These are phyloP conservation scores for Gynostemma pentaphyllum DNA, from an alignment of 306 rosid species.

Conservation along the genomic window DNA sequence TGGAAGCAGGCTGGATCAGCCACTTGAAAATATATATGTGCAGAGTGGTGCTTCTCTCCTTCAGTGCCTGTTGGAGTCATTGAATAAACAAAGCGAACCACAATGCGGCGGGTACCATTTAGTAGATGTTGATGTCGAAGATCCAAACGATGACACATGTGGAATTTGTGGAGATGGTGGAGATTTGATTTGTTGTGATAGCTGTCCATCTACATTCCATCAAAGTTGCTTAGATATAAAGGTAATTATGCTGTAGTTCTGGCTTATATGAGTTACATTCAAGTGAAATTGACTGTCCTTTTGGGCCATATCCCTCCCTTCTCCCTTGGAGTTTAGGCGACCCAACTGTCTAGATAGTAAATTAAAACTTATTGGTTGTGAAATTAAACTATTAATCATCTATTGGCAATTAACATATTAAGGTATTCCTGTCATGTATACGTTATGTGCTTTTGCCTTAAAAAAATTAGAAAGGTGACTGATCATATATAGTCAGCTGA, in stretches of 20 bases:
- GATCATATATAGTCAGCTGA: not conserved
- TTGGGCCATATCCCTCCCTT: not conserved
- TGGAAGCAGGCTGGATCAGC: slow-evolving; percentile 39
- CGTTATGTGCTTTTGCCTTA: not conserved
- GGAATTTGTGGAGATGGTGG: slow-evolving; percentile 99
- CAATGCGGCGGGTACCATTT: slow-evolving; percentile 44
- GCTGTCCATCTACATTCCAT: slow-evolving; percentile 97
- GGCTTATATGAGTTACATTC: slow-evolving; percentile 4
- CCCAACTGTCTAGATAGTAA: not conserved
- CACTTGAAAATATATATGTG: slow-evolving; percentile 41
- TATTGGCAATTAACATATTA: not conserved
- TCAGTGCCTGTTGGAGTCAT: slow-evolving; percentile 77
- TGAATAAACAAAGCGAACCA: slow-evolving; percentile 75
- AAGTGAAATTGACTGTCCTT: not conserved
- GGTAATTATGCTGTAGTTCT: slow-evolving; percentile 24
- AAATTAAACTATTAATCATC: not conserved
- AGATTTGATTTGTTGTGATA: slow-evolving; percentile 84
- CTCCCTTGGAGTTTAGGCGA: too few species aligned
- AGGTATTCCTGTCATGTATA: not conserved
- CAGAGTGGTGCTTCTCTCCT: slow-evolving; percentile 63
- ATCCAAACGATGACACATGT: slow-evolving; percentile 94
- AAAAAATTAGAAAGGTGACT: not conserved
- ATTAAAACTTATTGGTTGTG: not conserved
- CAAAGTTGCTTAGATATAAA: slow-evolving; percentile 74
- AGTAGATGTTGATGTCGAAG: slow-evolving; percentile 67